Conservation (phyloP, 371 early-diverging fungal genomes). For the Saksenaea oblongispora region DNA sequence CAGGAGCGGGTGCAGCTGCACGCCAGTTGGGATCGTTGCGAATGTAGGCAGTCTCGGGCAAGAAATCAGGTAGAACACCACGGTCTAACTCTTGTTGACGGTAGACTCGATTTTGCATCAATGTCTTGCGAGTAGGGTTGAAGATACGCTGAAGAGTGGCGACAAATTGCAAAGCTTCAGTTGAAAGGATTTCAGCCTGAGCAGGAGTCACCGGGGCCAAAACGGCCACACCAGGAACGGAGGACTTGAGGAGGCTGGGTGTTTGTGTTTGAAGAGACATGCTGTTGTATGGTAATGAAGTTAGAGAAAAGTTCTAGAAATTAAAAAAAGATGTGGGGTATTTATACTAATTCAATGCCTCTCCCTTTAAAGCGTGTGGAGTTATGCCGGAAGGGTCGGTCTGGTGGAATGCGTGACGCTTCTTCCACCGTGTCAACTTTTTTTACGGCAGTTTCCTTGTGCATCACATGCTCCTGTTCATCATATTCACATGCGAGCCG, state of each 20-base stretch:
- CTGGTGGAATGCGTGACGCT: slow-evolving; percentile 6
- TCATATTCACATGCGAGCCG: slow-evolving; percentile 6
- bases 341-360: background rate
- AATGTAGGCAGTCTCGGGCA: slow-evolving; percentile 89
- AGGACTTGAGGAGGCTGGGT: slow-evolving; percentile 14
- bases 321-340: slow-evolving; percentile 1
- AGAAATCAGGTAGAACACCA: slow-evolving; percentile 86
- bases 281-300: background rate
- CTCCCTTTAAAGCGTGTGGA: background rate
- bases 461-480: slow-evolving; percentile 7
- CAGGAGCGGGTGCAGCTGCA: slow-evolving; percentile 90
- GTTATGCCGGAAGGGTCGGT: background rate
- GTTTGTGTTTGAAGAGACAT: slow-evolving; percentile 23
- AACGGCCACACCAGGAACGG: slow-evolving; percentile 66
- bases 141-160: slow-evolving; percentile 87
- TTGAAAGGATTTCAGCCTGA: slow-evolving; percentile 72
- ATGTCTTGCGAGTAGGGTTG: slow-evolving; percentile 79
- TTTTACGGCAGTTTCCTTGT: slow-evolving; percentile 4
- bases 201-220: slow-evolving; percentile 62
- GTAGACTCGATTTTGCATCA: slow-evolving; percentile 72
- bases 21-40: slow-evolving; percentile 89
- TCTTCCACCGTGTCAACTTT: slow-evolving; percentile 6
- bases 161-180: slow-evolving; percentile 80
- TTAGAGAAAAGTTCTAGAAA: background rate
- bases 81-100: slow-evolving; percentile 80